These are phyloP conservation scores for Paecilomyces sp. DNA, from an alignment of 2,329 filamentous ascomycete genomes.

Conservation along the genomic window DNA sequence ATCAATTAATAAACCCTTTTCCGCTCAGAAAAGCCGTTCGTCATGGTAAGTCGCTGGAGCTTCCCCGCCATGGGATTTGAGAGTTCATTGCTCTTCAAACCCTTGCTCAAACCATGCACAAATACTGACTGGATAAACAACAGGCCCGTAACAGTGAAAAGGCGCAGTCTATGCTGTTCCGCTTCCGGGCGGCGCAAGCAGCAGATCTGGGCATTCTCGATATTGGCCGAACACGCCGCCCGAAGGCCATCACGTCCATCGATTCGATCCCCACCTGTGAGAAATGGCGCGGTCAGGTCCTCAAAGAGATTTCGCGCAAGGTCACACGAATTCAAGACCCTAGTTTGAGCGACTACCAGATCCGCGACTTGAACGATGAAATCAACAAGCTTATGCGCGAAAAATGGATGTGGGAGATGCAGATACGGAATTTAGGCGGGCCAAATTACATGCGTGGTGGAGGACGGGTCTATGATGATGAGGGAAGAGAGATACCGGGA, in stretches of 20 bases:
- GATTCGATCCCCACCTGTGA: conserved; percentile 80
- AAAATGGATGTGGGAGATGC: conserved; percentile 98
- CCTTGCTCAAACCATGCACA: neutral
- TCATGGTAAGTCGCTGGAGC: neutral
- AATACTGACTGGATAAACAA: conserved; percentile 5
- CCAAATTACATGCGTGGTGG: conserved; percentile 88
- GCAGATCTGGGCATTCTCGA: conserved; percentile 95
- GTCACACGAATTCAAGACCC: conserved; percentile 91
- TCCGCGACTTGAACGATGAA: conserved; percentile 96
- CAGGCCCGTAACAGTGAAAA: conserved; percentile 97
- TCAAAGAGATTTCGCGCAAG: conserved; percentile 96
- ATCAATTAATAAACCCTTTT: neutral
- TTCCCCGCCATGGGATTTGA: neutral
- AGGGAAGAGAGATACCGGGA: conserved; percentile 59
- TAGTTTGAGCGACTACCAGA: conserved; percentile 89
- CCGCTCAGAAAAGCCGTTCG: neutral
- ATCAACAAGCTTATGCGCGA: conserved; percentile 99
- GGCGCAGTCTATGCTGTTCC: conserved; percentile 99
- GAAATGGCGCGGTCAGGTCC: conserved; percentile 95
- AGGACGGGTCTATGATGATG: conserved; percentile 65
- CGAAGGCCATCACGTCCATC: conserved; percentile 83
- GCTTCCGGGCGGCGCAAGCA: conserved; percentile 95
- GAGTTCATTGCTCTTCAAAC: neutral
- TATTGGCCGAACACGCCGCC: conserved; percentile 78
- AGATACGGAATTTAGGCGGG: conserved; percentile 90